Base-by-base conservation (phyloP, 176 grass and related monocot species). In the Rhynchospora breviuscula region DNA sequence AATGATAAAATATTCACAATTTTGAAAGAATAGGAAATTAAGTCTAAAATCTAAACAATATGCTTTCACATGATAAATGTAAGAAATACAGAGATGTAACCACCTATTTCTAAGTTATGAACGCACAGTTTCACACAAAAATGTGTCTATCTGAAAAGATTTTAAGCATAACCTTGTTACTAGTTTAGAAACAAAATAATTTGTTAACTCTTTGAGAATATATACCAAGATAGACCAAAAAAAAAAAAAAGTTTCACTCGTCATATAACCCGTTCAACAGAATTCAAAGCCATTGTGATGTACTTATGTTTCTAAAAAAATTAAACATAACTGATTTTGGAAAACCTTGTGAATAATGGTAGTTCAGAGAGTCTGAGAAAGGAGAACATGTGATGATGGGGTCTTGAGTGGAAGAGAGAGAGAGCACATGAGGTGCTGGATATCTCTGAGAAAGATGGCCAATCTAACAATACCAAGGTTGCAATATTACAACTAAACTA, bases 391-490 rank as follows among this genome's bases (percentile, higher is more conserved):
- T 80, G 78, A 80, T 80, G 78, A 44, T 80, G 70, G 44, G 69
- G 45, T 48, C 45, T 23, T 73, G 26, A 57, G 22, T 4, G 19
- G 54, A 80, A 44, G 57, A 60, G 54, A 80, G 45, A 79, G 53
- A 80, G 35, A 80, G 56, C 78, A 80, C 78, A 80, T 80, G 78
- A 80, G 56, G 19, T 80, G 78, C 58, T 80, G 56, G 52, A 80
- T 59, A 80, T 80, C 77, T 40, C 11, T 4, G 53, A 79, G 53
- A 79, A 21, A 61, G 25, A 80, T 60, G 53, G 25, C 53, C 77
- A 60, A 40, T 49, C 10, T 4, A 10, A 51, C 12, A 5, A 74
- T 25, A 10, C 19, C n/a, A 74, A 43, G 31, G 65, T 17, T 59
- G 56, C 56, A 18, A 17, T 59, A 59, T 23, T 14, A 43, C 29